These are phyloP conservation scores for Penicillium fimorum DNA, from an alignment of 495 filamentous ascomycete species.

Conservation along the genomic window DNA sequence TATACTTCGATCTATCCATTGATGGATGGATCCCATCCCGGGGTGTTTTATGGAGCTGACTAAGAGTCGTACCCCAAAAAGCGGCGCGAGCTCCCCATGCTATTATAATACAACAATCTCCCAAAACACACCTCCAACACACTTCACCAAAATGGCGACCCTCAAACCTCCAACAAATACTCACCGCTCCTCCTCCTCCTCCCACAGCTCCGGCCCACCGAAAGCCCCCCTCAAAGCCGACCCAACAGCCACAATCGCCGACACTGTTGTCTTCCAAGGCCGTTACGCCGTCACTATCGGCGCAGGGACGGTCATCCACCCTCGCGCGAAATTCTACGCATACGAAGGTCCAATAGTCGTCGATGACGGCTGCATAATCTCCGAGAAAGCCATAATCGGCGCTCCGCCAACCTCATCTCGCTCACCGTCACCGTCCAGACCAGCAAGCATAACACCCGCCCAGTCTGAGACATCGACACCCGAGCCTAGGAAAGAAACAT, in stretches of 20 bases:
- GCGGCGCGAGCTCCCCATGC: neutral
- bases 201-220: constrained; percentile 21
- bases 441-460: neutral
- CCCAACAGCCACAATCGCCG: constrained; percentile 68
- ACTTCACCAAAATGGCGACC: constrained; percentile 23
- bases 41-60: neutral
- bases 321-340: constrained; percentile 68
- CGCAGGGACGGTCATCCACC: constrained; percentile 75
- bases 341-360: constrained; percentile 68
- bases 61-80: neutral
- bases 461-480: constrained; percentile 1
- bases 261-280: constrained; percentile 71
- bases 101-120: neutral
- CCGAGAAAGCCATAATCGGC: constrained; percentile 67
- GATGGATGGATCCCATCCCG: neutral
- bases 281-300: constrained; percentile 69
- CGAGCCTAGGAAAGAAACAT: constrained; percentile 6
- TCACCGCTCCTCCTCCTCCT: constrained; percentile 29
- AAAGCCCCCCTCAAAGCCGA: constrained; percentile 67
- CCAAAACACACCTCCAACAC: constrained; percentile 6
- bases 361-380: constrained; percentile 70
- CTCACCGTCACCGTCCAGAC: constrained; percentile 15
- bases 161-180: constrained; percentile 29
- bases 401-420: constrained; percentile 33
- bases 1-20: neutral